Base-by-base conservation (phyloP, 805 yeast species). In the Ogataea nitratoaversa region DNA sequence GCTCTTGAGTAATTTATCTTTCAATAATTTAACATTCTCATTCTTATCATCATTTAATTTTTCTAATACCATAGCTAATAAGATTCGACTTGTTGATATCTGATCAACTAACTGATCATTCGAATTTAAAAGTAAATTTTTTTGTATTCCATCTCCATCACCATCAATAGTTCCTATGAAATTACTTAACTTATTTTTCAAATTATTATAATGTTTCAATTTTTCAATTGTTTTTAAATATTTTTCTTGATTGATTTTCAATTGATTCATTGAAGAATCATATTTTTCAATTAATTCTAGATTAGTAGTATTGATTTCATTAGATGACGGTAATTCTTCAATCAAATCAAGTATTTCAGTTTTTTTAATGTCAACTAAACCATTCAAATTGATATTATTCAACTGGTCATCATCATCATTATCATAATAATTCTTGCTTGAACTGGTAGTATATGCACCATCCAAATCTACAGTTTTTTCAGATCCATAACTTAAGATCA, bases 261-360 rank as follows among this genome's bases (percentile, higher is more conserved):
- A 32, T 18, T 40, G 30, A 7, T 43, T 43, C 8, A 46, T 40
- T 8, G 47, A 36, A 1, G 29, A 24, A 27, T 59, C 61, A 36
- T 61, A 64, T 18, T 48, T 43, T 22, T 43, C 52, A 16, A 56
- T 44, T n/a, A 60, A 34, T 11, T 48, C 54, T 5, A 44, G 29
- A 30, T 56, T 47, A 7, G 46, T 40, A 11, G 53, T 50, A 7
- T 37, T 25, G 7, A 60, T 27, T 3, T 49, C 37, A 20, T 51
- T 47, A 1, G 59, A 43, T 9, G 42, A 44, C 2, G 68, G 68
- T 14, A 64, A 41, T 39, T 63, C 67, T 18, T 50, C 43, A 8
- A 62, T 45, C 39, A 62, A 39, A 8, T 36, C 39, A 19, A 55
- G 33, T 7, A 59, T 48, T 18, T 55, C 52, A n/a, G 50, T 49